Percentiles rank a stretch among this genome's conserved stretches.
Evolutionary conservation across 768 basidiomycete genomes (phyloP).

Genomic region (Auricularia cornea): DNA sequence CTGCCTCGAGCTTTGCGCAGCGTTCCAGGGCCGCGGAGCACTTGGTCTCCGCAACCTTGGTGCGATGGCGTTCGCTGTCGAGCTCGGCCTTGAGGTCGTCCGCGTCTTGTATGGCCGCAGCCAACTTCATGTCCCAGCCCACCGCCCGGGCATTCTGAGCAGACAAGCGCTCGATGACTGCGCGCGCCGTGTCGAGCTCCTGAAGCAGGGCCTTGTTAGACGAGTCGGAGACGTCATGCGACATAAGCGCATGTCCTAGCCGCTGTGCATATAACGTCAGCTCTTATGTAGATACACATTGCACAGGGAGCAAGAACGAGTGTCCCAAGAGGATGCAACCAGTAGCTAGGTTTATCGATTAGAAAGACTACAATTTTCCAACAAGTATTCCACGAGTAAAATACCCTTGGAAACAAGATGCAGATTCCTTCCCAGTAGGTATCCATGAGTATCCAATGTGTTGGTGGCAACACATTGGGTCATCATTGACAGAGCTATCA

Average conservation of each 20-base stretch:
- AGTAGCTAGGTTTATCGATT: no score
- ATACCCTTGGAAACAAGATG: no score
- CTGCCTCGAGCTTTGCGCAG: slow-evolving; percentile 59
- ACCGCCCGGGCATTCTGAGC: slow-evolving; percentile 61
- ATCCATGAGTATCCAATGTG: no score
- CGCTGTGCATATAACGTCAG: no score
- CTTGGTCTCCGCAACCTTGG: slow-evolving; percentile 59
- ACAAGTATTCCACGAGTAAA: no score
- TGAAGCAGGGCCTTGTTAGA: slow-evolving; percentile 66
- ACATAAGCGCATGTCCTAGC: slow-evolving; percentile 67
- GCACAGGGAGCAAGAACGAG: not conserved
- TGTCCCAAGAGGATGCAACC: not conserved
- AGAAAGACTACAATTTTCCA: no score
- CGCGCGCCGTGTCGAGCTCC: slow-evolving; percentile 67
- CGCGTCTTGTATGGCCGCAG: slow-evolving; percentile 58
- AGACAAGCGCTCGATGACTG: slow-evolving; percentile 56
- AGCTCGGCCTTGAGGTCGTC: slow-evolving; percentile 75
- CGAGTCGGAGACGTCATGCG: slow-evolving; percentile 73
- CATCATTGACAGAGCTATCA: no score
- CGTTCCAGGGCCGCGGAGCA: slow-evolving; percentile 31
- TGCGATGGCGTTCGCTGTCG: slow-evolving; percentile 58
- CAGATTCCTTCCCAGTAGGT: no score
- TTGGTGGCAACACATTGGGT: no score
- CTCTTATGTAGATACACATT: no score
- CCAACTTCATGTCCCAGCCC: slow-evolving; percentile 61